Evolutionary conservation across 139 green algal species (phyloP).

Genomic region (Picochlorum sp.): DNA sequence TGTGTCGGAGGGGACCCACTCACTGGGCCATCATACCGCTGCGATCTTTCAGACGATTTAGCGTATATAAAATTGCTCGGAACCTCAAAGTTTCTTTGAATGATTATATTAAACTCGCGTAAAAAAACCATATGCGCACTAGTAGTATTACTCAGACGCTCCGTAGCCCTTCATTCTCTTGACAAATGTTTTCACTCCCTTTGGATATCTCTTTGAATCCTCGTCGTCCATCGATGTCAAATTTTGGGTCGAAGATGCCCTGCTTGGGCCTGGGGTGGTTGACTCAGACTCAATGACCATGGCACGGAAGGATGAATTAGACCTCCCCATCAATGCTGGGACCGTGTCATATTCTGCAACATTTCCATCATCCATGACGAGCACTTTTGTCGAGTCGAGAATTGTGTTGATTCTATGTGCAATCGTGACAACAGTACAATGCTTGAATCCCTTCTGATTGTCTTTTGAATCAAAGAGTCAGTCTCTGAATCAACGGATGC

Average conservation of each 20-base stretch:
- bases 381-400: slow-evolving; percentile 59
- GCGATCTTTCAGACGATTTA: slow-evolving; percentile 30
- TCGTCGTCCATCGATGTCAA: not conserved
- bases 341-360: slow-evolving; percentile 47
- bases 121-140: not conserved
- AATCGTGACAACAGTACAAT: slow-evolving; percentile 81
- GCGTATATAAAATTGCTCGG: slow-evolving; percentile 19
- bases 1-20: slow-evolving; percentile 18
- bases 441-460: slow-evolving; percentile 71
- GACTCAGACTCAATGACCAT: slow-evolving; percentile 24
- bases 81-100: slow-evolving; percentile 33
- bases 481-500: slow-evolving; percentile 80
- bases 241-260: not conserved
- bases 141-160: not conserved
- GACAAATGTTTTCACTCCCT: slow-evolving; percentile 24
- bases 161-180: slow-evolving; percentile 7
- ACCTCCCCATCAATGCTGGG: slow-evolving; percentile 18
- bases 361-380: slow-evolving; percentile 52
- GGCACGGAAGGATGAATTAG: slow-evolving; percentile 14
- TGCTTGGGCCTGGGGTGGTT: not conserved
- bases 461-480: slow-evolving; percentile 68
- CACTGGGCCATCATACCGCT: slow-evolving; percentile 29
- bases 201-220: not conserved
- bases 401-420: slow-evolving; percentile 71
- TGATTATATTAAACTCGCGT: slow-evolving; percentile 27